These are phyloP conservation scores for Cercospora sesami DNA, from an alignment of 2,329 filamentous ascomycete genomes.

Conservation along the genomic window DNA sequence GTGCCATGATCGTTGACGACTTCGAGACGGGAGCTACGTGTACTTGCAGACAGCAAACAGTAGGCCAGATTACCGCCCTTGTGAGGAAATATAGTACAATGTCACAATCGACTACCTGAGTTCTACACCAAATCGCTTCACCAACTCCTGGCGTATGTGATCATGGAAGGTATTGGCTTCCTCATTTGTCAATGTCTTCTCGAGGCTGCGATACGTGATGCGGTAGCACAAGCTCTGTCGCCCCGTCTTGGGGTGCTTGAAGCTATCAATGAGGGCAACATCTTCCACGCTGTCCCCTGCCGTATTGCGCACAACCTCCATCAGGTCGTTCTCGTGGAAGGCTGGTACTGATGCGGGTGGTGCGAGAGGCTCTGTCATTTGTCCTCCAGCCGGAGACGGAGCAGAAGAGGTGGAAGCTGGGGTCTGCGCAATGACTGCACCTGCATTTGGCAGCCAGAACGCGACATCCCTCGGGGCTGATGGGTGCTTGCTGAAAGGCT, in stretches of 20 bases:
- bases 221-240: slow-evolving; percentile 86
- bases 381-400: slow-evolving; percentile 38
- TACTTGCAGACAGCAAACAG: background rate
- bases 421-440: slow-evolving; percentile 35
- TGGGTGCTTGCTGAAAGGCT: slow-evolving; percentile 88
- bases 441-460: slow-evolving; percentile 71
- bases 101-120: slow-evolving; percentile 55
- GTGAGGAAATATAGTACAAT: background rate
- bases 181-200: slow-evolving; percentile 81
- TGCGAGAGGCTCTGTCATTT: slow-evolving; percentile 38
- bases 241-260: slow-evolving; percentile 81
- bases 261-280: slow-evolving; percentile 79
- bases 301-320: slow-evolving; percentile 86
- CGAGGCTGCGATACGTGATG: slow-evolving; percentile 89
- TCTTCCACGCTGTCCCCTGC: slow-evolving; percentile 86
- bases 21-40: background rate
- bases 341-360: slow-evolving; percentile 42
- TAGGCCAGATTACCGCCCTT: background rate
- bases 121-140: slow-evolving; percentile 74
- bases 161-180: slow-evolving; percentile 78
- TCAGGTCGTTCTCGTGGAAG: slow-evolving; percentile 94
- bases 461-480: slow-evolving; percentile 88
- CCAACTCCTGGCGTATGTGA: slow-evolving; percentile 63
- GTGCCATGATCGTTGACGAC: background rate
- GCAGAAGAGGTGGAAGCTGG: slow-evolving; percentile 37